phyloP scores from a whole-genome alignment of 805 yeast species.

The Saccharomycopsis sp. region DNA sequence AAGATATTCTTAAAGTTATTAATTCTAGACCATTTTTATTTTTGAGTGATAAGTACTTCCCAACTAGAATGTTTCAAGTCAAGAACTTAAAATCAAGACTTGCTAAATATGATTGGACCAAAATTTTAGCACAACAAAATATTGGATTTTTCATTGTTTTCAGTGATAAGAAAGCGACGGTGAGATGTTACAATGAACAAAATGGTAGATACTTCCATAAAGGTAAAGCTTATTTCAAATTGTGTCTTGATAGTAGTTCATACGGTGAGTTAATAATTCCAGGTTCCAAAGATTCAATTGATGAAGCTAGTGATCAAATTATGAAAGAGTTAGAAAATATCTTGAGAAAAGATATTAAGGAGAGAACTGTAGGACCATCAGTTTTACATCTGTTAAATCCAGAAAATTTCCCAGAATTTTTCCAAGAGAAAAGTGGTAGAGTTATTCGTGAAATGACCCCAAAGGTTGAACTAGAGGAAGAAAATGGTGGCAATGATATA shows the following conservation, averaged over 20 bases:
- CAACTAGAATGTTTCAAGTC: slow-evolving; percentile 29
- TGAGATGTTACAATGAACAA: slow-evolving; percentile 49
- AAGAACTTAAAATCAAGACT: slow-evolving; percentile 54
- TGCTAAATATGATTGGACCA: slow-evolving; percentile 55
- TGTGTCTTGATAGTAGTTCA: slow-evolving; percentile 16
- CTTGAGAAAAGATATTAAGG: slow-evolving; percentile 65
- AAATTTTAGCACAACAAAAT: slow-evolving; percentile 49
- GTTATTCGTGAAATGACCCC: slow-evolving; percentile 22
- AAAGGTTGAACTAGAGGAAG: slow-evolving; percentile 1
- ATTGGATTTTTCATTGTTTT: slow-evolving; percentile 71
- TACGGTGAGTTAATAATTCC: slow-evolving; percentile 22
- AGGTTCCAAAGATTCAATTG: slow-evolving; percentile 9
- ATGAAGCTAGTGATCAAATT: slow-evolving; percentile 50
- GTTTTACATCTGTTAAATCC: slow-evolving; percentile 56
- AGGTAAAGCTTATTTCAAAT: slow-evolving; percentile 4
- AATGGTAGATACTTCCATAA: slow-evolving; percentile 44
- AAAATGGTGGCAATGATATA: slow-evolving; percentile 3
- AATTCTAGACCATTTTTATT: slow-evolving; percentile 52
- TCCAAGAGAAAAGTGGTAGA: slow-evolving; percentile 28
- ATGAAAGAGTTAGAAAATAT: slow-evolving; percentile 58
- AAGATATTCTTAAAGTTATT: slow-evolving; percentile 41
- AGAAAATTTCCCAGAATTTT: slow-evolving; percentile 46
- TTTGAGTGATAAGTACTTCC: slow-evolving; percentile 44
- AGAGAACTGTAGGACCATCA: slow-evolving; percentile 62
- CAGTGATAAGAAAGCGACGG: slow-evolving; percentile 50